Conservation (phyloP, 306 rosid genomes). For the Urtica urens region DNA sequence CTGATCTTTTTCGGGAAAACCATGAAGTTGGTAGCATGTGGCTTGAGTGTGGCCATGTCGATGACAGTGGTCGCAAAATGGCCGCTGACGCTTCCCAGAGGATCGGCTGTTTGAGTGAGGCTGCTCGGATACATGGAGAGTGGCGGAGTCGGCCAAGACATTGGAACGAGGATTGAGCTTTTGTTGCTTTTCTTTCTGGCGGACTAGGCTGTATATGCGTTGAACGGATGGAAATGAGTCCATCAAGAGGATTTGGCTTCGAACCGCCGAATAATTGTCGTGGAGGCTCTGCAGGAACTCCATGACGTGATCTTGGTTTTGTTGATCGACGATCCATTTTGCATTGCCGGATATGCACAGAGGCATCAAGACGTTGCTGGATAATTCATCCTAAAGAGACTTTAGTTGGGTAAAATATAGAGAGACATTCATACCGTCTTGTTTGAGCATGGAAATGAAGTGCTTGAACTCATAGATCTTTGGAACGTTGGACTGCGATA, state of each 20-base stretch:
- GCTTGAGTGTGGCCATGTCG: conserved; percentile 5
- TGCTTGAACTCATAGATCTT: background rate
- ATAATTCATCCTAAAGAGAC: background rate
- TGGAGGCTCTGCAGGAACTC: conserved; percentile 8
- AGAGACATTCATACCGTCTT: background rate
- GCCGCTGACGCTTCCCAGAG: background rate
- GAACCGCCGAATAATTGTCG: background rate
- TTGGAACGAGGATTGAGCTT: background rate
- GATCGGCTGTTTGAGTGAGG: background rate
- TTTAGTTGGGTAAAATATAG: no score
- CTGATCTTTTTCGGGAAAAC: conserved; percentile 1
- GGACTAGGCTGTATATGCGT: no score
- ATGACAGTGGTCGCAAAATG: conserved; percentile 1
- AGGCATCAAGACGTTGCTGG: background rate
- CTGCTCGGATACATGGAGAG: background rate
- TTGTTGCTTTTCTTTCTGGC: conserved; percentile 8
- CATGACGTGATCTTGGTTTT: conserved; percentile 8
- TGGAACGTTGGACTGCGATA: background rate
- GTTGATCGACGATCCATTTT: background rate
- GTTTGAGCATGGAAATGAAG: conserved; percentile 3
- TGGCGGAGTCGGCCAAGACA: background rate
- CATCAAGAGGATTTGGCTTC: conserved; percentile 8
- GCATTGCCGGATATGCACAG: conserved; percentile 3
- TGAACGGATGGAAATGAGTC: conserved; percentile 1
- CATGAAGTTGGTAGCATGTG: conserved; percentile 5